Conservation (phyloP, 2,329 filamentous ascomycete genomes). For the Clonostachys sp. region DNA sequence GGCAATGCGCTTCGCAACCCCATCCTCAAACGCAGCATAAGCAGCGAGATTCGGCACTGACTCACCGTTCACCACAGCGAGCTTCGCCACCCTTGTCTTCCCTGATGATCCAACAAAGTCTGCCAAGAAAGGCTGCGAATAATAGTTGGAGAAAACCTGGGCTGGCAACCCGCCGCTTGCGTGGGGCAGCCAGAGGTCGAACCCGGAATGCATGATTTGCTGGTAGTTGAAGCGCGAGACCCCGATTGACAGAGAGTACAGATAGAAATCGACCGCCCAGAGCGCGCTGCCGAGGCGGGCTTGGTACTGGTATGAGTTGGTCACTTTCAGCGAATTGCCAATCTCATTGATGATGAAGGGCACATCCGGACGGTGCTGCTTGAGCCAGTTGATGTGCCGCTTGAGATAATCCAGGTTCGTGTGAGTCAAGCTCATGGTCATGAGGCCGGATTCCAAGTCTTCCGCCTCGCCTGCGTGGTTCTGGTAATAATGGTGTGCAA, state of each 20-base stretch:
- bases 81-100: constrained; percentile 8
- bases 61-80: constrained; percentile 11
- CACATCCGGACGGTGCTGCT: constrained; percentile 18
- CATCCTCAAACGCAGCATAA: constrained; percentile 21
- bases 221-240: constrained; percentile 27
- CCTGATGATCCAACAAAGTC: constrained; percentile 25
- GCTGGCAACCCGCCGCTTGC: constrained; percentile 14
- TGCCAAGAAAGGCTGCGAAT: constrained; percentile 27
- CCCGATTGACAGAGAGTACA: constrained; percentile 25
- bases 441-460: constrained; percentile 18
- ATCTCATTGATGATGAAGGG: constrained; percentile 27
- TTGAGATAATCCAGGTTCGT: constrained; percentile 17
- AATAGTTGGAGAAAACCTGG: constrained; percentile 27
- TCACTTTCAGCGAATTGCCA: constrained; percentile 23
- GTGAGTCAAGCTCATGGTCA: constrained; percentile 9
- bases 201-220: constrained; percentile 27
- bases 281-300: constrained; percentile 24
- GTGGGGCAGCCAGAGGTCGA: constrained; percentile 20
- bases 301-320: constrained; percentile 23
- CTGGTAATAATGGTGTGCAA: constrained; percentile 31
- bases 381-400: constrained; percentile 22
- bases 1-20: constrained; percentile 16
- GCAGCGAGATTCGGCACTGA: constrained; percentile 15
- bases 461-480: constrained; percentile 17
- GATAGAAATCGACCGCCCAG: constrained; percentile 29